Evolutionary conservation across 768 basidiomycete genomes (phyloP), one percentile per base, ranked within the genome.

Genomic region (Tylopilus intermedius): DNA sequence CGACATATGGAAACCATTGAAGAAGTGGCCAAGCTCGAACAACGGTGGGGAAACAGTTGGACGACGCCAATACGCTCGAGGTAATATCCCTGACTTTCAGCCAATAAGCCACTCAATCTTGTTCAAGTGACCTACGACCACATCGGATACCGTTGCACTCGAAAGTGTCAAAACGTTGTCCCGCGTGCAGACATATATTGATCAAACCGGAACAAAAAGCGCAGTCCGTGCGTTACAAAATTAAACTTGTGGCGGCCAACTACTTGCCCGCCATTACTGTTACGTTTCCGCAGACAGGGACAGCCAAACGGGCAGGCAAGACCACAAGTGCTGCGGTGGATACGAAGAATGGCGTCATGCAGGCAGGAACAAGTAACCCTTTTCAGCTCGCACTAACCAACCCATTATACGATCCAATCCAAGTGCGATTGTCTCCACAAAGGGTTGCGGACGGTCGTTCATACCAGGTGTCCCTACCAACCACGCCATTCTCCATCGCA

Each of bases 191-290:
- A 15, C 95, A 98, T 69, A 96, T 98, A 60, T 81, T 99, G 57
- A 96, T 97, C 71, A 96, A 97, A 67, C 96, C 96, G 4, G 96
- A 99, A 67, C 89, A 94, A 64, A 99, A 99, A 66, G 88, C 94
- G 0, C 91, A 93, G 60, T 93, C 90, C 15, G 87, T 90, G 35
- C 83, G 92, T 15, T 97, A 86, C 78, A 97, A 97, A 72, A 97
- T 99, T 72, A 98, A 98, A 70, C 84, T 98, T 47, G 90, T 95
- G 51, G 96, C 95, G 0, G 83, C 90, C 27, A 95, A 89, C 67
- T 98, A 98, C 70, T 76, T 99, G 14, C 96, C 96, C 0, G 81
- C 86, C 2, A 88, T 98, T 30, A 79, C 83, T 6, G 80, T 92
- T 33, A 70, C 78, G 35, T 75, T 90, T 32, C 87, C 88, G 21